phyloP scores from a whole-genome alignment of 768 basidiomycete genomes.

The Trametes gibbosa region DNA sequence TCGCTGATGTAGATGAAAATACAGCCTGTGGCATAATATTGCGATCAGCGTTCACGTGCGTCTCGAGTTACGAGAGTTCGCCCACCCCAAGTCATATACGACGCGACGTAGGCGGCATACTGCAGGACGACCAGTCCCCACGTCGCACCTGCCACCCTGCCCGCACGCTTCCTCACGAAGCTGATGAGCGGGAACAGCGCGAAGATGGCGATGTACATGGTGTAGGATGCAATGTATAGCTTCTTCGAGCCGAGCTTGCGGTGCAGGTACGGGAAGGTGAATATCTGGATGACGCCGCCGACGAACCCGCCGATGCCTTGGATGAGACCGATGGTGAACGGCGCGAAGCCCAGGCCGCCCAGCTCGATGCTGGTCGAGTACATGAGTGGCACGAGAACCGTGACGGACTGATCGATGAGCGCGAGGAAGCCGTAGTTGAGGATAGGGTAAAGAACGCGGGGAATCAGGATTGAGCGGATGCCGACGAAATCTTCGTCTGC shows the following conservation, averaged over 20 bases:
- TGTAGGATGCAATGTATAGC: constrained; percentile 30
- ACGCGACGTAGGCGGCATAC: constrained; percentile 20
- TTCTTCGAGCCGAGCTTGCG: constrained; percentile 31
- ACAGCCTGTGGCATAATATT: constrained; percentile 12
- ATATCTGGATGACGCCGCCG: constrained; percentile 32
- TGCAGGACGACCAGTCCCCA: constrained; percentile 31
- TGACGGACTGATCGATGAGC: constrained; percentile 33
- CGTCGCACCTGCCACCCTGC: constrained; percentile 23
- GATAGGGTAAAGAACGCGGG: constrained; percentile 31
- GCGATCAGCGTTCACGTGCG: neutral
- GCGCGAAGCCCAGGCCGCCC: constrained; percentile 38
- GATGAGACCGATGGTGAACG: constrained; percentile 36
- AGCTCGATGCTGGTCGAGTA: constrained; percentile 35
- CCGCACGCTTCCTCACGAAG: constrained; percentile 25
- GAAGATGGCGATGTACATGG: constrained; percentile 31
- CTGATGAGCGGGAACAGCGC: constrained; percentile 32
- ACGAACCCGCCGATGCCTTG: constrained; percentile 35
- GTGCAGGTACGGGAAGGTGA: constrained; percentile 34
- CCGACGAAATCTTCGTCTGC: neutral
- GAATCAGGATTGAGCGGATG: constrained; percentile 30
- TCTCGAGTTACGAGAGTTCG: neutral
- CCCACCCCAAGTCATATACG: constrained; percentile 36
- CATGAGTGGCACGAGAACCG: constrained; percentile 39
- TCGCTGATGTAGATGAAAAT: constrained; percentile 32
- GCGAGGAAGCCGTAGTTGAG: constrained; percentile 39